Evolutionary conservation across 192 early-diverging fungal species (phyloP).

Genomic region (Cetraspora pellucida): DNA sequence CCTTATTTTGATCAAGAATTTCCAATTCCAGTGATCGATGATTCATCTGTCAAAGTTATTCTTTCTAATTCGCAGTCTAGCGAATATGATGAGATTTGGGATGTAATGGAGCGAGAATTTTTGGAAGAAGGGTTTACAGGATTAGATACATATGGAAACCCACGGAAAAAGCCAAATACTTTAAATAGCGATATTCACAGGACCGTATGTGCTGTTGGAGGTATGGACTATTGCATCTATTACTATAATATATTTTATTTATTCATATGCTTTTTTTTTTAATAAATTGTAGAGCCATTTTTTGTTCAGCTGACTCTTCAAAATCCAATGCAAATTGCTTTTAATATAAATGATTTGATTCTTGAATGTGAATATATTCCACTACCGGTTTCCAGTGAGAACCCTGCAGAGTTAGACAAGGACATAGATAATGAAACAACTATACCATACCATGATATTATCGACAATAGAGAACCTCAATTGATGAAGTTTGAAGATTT

Average conservation of each 20-base stretch:
- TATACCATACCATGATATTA: conserved; percentile 30
- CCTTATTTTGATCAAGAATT: conserved; percentile 56
- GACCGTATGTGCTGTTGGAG: conserved; percentile 74
- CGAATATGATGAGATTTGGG: conserved; percentile 68
- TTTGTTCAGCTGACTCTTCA: conserved; percentile 63
- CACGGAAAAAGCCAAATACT: conserved; percentile 36
- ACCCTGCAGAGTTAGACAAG: conserved; percentile 37
- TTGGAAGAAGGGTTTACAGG: conserved; percentile 52
- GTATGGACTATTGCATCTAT: conserved; percentile 77
- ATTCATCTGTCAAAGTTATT: conserved; percentile 53
- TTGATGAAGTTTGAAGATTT: conserved; percentile 51
- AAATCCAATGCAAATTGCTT: conserved; percentile 75
- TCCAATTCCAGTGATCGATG: conserved; percentile 63
- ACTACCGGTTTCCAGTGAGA: conserved; percentile 30
- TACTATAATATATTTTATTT: conserved; percentile 15
- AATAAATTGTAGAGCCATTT: conserved; percentile 60
- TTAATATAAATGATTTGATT: conserved; percentile 65
- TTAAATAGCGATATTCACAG: conserved; percentile 51
- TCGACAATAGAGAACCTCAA: conserved; percentile 22
- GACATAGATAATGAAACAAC: conserved; percentile 41
- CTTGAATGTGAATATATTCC: conserved; percentile 58
- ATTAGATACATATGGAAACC: conserved; percentile 32
- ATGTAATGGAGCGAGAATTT: conserved; percentile 67
- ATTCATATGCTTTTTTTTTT: neutral
- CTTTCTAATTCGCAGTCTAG: conserved; percentile 65